These are phyloP conservation scores for Taphrina communis DNA, from an alignment of 1,139 yeast species.

Conservation along the genomic window DNA sequence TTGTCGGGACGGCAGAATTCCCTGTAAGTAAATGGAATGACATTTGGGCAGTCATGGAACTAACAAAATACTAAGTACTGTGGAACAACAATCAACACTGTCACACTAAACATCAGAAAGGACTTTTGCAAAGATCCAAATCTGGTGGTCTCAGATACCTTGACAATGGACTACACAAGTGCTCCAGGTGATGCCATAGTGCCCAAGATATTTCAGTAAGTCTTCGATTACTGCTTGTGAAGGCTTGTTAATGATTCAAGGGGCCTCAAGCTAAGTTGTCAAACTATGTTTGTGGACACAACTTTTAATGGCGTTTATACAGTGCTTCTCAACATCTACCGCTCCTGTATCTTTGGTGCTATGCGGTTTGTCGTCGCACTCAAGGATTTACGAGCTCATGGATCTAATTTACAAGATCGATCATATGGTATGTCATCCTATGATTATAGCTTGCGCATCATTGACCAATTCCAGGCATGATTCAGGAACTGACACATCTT, in stretches of 20 bases:
- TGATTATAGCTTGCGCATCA: not conserved
- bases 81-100: constrained; percentile 45
- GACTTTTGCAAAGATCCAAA: constrained; percentile 43
- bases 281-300: constrained; percentile 42
- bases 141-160: constrained; percentile 37
- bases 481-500: constrained; percentile 6
- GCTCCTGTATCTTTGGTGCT: constrained; percentile 45
- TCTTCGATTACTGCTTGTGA: not conserved
- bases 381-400: not conserved
- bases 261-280: constrained; percentile 38
- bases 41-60: too few relatives aligned
- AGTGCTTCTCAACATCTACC: constrained; percentile 44
- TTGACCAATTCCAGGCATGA: not conserved
- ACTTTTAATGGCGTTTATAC: constrained; percentile 43
- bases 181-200: constrained; percentile 41
- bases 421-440: constrained; percentile 14
- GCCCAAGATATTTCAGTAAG: constrained; percentile 42
- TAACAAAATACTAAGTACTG: constrained; percentile 42
- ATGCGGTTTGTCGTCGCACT: constrained; percentile 42
- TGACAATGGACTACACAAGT: constrained; percentile 43
- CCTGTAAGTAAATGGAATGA: constrained; percentile 10
- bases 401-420: not conserved
- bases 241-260: constrained; percentile 21
- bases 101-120: constrained; percentile 44
- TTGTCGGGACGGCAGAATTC: constrained; percentile 33